phyloP scores from a whole-genome alignment of 352 stramenopile species.

The Salisapilia sapeloensis region DNA sequence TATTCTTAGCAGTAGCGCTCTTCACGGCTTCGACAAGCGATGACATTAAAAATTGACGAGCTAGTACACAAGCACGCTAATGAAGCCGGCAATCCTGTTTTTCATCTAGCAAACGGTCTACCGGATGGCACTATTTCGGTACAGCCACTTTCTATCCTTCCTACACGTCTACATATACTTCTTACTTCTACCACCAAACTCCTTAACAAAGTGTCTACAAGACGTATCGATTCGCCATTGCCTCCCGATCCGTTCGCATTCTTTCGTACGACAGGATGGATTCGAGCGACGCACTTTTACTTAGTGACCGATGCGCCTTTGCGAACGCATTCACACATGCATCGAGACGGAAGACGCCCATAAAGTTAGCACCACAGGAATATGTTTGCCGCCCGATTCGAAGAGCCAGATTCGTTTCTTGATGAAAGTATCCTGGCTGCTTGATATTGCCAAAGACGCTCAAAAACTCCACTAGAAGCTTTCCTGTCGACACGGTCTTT shows the following conservation, averaged over 20 bases:
- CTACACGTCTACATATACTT: too few relatives aligned
- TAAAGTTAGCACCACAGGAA: constrained; percentile 29
- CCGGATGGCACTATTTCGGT: too few relatives aligned
- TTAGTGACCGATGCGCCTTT: constrained; percentile 43
- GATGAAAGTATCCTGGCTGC: constrained; percentile 23
- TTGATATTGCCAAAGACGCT: constrained; percentile 47
- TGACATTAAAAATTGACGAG: too few relatives aligned
- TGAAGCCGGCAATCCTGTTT: too few relatives aligned
- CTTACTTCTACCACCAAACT: too few relatives aligned
- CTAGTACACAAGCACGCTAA: too few relatives aligned
- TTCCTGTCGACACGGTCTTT: constrained; percentile 4
- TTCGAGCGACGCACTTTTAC: constrained; percentile 19
- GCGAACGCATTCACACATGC: constrained; percentile 53
- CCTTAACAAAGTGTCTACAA: too few relatives aligned
- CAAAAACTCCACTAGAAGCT: constrained; percentile 35
- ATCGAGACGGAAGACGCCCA: constrained; percentile 37
- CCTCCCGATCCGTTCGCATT: constrained; percentile 10
- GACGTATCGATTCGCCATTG: too few relatives aligned
- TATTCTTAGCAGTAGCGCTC: too few relatives aligned
- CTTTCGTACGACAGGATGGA: constrained; percentile 47
- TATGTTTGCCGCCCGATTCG: constrained; percentile 12
- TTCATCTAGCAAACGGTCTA: too few relatives aligned
- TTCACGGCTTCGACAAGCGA: too few relatives aligned
- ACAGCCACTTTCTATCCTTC: too few relatives aligned
- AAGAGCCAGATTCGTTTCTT: constrained; percentile 25